Evolutionary conservation across 1,139 yeast species (phyloP).

Genomic region (Kodamaea derodonti): DNA sequence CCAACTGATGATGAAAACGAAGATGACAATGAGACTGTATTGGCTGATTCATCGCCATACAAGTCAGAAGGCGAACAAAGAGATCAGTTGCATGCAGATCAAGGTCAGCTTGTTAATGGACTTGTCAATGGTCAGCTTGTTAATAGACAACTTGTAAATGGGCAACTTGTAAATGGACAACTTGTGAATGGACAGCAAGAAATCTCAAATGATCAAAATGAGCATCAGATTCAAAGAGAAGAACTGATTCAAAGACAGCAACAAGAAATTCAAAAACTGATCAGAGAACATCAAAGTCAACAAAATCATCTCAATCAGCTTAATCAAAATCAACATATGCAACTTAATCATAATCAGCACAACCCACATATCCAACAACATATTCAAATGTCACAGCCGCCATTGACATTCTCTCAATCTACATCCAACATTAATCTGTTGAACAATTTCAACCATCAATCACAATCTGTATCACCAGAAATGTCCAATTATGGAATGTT

Average conservation of each 20-base stretch:
- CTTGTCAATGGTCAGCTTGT: neutral
- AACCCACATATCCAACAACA: conserved; percentile 4
- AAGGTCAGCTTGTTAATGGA: neutral
- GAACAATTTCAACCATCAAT: conserved; percentile 4
- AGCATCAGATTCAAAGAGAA: neutral
- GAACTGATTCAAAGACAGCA: neutral
- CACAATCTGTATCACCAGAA: conserved; percentile 3
- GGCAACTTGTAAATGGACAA: neutral
- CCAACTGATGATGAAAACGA: conserved; percentile 8
- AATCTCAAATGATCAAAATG: neutral
- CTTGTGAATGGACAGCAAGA: neutral
- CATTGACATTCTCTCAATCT: conserved; percentile 11
- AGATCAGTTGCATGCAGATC: neutral
- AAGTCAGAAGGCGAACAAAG: neutral
- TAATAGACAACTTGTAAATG: neutral
- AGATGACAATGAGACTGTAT: conserved; percentile 41
- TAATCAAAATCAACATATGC: neutral
- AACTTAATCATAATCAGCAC: conserved; percentile 1
- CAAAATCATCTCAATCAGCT: conserved; percentile 1
- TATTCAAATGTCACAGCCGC: conserved; percentile 2
- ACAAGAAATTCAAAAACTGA: neutral
- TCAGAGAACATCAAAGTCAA: conserved; percentile 3
- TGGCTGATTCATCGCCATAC: conserved; percentile 41
- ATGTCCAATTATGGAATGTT: conserved; percentile 1
- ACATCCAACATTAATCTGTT: conserved; percentile 12